Evolutionary conservation across 306 rosid genomes (phyloP).

Genomic region (Datisca glomerata): DNA sequence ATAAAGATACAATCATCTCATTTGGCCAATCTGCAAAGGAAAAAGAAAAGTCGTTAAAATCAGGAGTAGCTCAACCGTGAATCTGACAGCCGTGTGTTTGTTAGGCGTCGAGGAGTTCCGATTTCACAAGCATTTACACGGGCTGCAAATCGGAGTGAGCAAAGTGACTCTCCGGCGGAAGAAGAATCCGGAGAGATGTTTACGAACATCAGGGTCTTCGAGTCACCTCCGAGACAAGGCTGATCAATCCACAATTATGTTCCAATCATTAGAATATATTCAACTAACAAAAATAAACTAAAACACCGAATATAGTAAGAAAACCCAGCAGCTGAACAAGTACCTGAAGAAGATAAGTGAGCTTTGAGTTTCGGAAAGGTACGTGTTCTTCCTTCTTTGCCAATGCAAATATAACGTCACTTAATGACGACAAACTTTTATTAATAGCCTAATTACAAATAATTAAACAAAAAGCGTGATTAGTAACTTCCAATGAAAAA

Average conservation of each 20-base stretch:
- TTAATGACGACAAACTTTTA: constrained; percentile 73
- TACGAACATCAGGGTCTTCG: constrained; percentile 89
- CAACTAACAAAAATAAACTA: too few species aligned
- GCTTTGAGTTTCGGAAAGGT: constrained; percentile 94
- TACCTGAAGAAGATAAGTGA: constrained; percentile 97
- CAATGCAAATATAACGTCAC: constrained; percentile 90
- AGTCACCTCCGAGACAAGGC: constrained; percentile 97
- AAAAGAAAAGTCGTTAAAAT: constrained; percentile 17
- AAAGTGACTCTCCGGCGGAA: constrained; percentile 71
- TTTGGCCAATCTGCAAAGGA: constrained; percentile 15
- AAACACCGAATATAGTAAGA: neutral
- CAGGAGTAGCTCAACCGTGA: constrained; percentile 57
- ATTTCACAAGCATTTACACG: constrained; percentile 95
- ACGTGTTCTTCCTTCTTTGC: constrained; percentile 93
- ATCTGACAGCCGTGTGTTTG: constrained; percentile 39
- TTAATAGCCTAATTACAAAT: constrained; percentile 61
- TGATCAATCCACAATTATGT: too few species aligned
- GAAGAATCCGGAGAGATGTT: constrained; percentile 75
- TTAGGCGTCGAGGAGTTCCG: constrained; percentile 84
- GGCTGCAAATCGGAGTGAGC: constrained; percentile 91
- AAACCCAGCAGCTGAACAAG: constrained; percentile 4
- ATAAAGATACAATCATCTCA: constrained; percentile 12
- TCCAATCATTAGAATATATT: too few species aligned
- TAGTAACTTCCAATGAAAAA: too few species aligned
- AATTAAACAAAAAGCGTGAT: constrained; percentile 7